phyloP scores from a whole-genome alignment of 179 eudicot species.

The Camellia oleifera region DNA sequence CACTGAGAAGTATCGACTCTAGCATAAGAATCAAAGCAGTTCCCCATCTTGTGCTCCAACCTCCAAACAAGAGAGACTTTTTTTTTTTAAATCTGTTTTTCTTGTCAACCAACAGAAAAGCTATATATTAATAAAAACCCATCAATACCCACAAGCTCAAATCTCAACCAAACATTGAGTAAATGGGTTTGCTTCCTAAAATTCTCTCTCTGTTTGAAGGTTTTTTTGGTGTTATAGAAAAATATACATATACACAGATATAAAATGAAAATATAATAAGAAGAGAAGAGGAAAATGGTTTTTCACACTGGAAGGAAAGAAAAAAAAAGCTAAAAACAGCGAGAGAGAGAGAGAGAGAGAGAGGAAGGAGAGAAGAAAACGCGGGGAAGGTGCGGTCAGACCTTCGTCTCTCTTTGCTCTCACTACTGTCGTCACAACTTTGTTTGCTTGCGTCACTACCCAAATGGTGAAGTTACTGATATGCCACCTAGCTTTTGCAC shows the following conservation, averaged over 20 bases:
- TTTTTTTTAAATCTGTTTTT: background rate
- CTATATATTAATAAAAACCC: background rate
- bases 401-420: too few relatives aligned
- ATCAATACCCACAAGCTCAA: background rate
- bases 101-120: background rate
- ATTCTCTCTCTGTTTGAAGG: background rate
- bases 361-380: too few relatives aligned
- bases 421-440: too few relatives aligned
- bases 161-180: background rate
- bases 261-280: too few relatives aligned
- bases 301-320: background rate
- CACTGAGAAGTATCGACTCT: slow-evolving; percentile 42
- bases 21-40: slow-evolving; percentile 56
- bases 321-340: too few relatives aligned
- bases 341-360: too few relatives aligned
- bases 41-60: slow-evolving; percentile 41
- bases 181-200: background rate
- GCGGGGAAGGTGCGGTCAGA: too few relatives aligned
- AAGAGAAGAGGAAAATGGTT: background rate
- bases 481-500: too few relatives aligned
- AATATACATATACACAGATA: too few relatives aligned
- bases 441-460: too few relatives aligned
- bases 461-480: too few relatives aligned
- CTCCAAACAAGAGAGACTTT: background rate
- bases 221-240: too few relatives aligned